phyloP scores from a whole-genome alignment of 164 flowering plant genomes.

The Malania oleifera region DNA sequence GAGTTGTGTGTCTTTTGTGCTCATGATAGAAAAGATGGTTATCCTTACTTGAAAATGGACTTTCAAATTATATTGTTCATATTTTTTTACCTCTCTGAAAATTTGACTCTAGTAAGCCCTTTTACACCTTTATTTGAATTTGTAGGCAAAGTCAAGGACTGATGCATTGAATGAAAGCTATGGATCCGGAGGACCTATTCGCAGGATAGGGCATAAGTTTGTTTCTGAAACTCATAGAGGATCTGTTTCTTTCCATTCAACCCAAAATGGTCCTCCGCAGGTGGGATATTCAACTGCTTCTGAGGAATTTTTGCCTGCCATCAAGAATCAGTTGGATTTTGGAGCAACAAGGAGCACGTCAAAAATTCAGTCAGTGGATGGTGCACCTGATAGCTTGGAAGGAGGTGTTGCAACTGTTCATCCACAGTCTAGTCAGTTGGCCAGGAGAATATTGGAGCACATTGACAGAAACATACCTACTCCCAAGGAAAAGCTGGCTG shows the following conservation, averaged over 20 bases:
- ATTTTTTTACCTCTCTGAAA: neutral
- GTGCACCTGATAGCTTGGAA: slow-evolving; percentile 19
- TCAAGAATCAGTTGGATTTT: slow-evolving; percentile 31
- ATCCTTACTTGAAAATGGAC: too few species aligned
- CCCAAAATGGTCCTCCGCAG: slow-evolving; percentile 15
- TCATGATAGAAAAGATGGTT: too few species aligned
- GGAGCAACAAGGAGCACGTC: slow-evolving; percentile 29
- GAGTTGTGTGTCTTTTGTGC: too few species aligned
- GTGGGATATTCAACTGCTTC: slow-evolving; percentile 22
- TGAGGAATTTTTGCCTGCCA: slow-evolving; percentile 25
- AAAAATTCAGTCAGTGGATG: slow-evolving; percentile 21
- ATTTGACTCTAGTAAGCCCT: neutral
- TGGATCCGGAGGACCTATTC: slow-evolving; percentile 75
- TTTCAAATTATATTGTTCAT: neutral
- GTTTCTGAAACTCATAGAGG: slow-evolving; percentile 32
- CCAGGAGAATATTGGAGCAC: slow-evolving; percentile 70
- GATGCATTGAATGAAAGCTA: slow-evolving; percentile 22
- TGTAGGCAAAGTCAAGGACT: slow-evolving; percentile 25
- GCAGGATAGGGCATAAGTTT: slow-evolving; percentile 41
- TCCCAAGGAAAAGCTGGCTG: slow-evolving; percentile 57
- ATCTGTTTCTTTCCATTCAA: slow-evolving; percentile 25
- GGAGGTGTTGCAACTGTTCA: slow-evolving; percentile 31
- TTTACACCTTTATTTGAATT: neutral
- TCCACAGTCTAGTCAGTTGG: slow-evolving; percentile 55
- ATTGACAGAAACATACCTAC: slow-evolving; percentile 60